Evolutionary conservation across 768 basidiomycete genomes (phyloP).

Genomic region (Grammothele lineata): DNA sequence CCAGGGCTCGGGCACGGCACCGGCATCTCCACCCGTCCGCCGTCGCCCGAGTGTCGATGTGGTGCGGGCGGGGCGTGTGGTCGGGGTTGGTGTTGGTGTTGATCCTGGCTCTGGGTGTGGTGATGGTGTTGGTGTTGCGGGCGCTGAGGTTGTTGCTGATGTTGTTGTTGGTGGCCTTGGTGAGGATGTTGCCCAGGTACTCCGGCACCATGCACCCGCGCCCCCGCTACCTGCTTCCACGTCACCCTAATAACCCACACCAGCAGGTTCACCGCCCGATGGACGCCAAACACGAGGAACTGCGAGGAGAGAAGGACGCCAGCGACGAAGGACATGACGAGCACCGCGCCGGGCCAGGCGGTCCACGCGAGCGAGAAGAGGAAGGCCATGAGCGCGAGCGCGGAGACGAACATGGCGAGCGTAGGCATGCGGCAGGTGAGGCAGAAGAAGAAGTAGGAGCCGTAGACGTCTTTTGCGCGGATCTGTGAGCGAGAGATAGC

Average conservation of each 20-base stretch:
- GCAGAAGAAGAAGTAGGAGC: conserved; percentile 63
- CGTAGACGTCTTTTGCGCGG: conserved; percentile 53
- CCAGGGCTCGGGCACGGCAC: not conserved
- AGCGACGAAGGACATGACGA: conserved; percentile 52
- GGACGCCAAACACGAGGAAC: conserved; percentile 56
- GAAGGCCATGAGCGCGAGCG: conserved; percentile 56
- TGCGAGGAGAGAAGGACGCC: conserved; percentile 61
- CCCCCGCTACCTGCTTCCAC: conserved; percentile 1
- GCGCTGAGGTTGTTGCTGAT: not conserved
- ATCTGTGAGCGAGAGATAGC: conserved; percentile 25
- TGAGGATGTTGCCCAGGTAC: not conserved
- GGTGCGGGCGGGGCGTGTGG: not conserved
- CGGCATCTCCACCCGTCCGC: conserved; percentile 6
- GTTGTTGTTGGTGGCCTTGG: not conserved
- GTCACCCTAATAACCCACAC: conserved; percentile 15
- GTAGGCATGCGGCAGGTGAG: conserved; percentile 62
- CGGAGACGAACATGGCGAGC: conserved; percentile 53
- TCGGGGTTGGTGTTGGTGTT: not conserved
- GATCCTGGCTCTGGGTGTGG: not conserved
- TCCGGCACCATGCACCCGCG: not conserved
- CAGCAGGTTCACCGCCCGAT: conserved; percentile 14
- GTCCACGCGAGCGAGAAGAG: conserved; percentile 56
- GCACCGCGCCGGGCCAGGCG: conserved; percentile 59
- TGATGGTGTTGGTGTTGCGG: not conserved
- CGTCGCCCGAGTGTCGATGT: not conserved